A percentile compares a stretch with the other conserved stretches of the same genome.
Evolutionary conservation across 495 filamentous ascomycete genomes (phyloP).

Genomic region (Staphylotrichum longicolle): DNA sequence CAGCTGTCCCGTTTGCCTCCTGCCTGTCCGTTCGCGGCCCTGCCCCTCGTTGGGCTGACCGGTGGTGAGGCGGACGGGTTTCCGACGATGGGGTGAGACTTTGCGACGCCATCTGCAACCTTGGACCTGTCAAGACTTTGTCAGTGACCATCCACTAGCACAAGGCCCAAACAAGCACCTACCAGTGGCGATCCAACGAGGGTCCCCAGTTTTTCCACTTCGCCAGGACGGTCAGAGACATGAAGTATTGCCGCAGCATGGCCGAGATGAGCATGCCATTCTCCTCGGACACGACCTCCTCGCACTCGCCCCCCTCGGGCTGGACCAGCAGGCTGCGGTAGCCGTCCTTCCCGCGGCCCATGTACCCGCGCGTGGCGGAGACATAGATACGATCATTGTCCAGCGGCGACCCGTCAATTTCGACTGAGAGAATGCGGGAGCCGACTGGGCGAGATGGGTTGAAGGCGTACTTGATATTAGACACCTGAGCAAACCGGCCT

Average conservation of each 20-base stretch:
- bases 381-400: slow-evolving; percentile 60
- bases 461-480: slow-evolving; percentile 70
- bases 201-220: slow-evolving; percentile 67
- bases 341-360: slow-evolving; percentile 81
- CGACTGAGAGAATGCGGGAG: slow-evolving; percentile 60
- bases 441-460: slow-evolving; percentile 58
- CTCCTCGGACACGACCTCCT: slow-evolving; percentile 78
- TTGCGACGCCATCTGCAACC: slow-evolving; percentile 49
- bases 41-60: slow-evolving; percentile 14
- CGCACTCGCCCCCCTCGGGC: slow-evolving; percentile 67
- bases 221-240: slow-evolving; percentile 74
- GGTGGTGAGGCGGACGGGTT: slow-evolving; percentile 7
- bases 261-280: slow-evolving; percentile 80
- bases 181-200: slow-evolving; percentile 59
- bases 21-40: neutral
- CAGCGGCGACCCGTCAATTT: slow-evolving; percentile 57
- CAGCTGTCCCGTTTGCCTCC: slow-evolving; percentile 28
- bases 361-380: slow-evolving; percentile 77
- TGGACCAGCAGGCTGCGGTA: slow-evolving; percentile 68
- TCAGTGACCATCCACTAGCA: neutral
- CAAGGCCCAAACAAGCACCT: neutral
- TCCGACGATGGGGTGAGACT: slow-evolving; percentile 33
- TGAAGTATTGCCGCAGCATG: slow-evolving; percentile 85
- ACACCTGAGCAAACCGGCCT: slow-evolving; percentile 74
- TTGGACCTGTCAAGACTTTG: slow-evolving; percentile 2